Evolutionary conservation across 805 yeast genomes (phyloP).

Genomic region (Cyberlindnera maclurae): DNA sequence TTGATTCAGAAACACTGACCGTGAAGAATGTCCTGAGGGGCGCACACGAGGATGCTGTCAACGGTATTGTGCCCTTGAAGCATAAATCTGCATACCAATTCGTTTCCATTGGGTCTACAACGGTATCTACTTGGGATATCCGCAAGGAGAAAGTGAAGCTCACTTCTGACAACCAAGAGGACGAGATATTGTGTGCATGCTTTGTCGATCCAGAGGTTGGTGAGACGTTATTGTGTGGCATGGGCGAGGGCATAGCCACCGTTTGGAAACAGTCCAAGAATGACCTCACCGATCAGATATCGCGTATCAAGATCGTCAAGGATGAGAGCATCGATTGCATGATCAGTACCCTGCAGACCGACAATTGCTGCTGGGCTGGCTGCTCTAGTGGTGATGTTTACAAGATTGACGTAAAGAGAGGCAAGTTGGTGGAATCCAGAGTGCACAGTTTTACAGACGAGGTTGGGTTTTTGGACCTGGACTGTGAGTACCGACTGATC

Average conservation of each 20-base stretch:
- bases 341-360: constrained; percentile 33
- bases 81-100: constrained; percentile 72
- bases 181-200: constrained; percentile 75
- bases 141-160: constrained; percentile 45
- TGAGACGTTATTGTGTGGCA: constrained; percentile 67
- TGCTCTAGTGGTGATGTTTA: constrained; percentile 68
- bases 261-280: constrained; percentile 75
- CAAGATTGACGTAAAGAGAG: constrained; percentile 56
- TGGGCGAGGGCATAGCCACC: constrained; percentile 86
- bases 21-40: constrained; percentile 40
- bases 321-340: constrained; percentile 72
- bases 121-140: constrained; percentile 70
- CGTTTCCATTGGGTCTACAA: constrained; percentile 76
- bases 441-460: constrained; percentile 68
- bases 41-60: constrained; percentile 74
- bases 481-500: constrained; percentile 68
- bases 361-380: constrained; percentile 66
- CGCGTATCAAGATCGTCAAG: constrained; percentile 61
- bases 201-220: constrained; percentile 59
- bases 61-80: constrained; percentile 63
- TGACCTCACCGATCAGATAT: constrained; percentile 67
- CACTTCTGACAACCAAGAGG: constrained; percentile 85
- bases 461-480: constrained; percentile 70
- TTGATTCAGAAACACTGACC: constrained; percentile 48
- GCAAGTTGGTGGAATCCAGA: constrained; percentile 58